phyloP scores from a whole-genome alignment of 306 rosid genomes.

The Datisca glomerata region DNA sequence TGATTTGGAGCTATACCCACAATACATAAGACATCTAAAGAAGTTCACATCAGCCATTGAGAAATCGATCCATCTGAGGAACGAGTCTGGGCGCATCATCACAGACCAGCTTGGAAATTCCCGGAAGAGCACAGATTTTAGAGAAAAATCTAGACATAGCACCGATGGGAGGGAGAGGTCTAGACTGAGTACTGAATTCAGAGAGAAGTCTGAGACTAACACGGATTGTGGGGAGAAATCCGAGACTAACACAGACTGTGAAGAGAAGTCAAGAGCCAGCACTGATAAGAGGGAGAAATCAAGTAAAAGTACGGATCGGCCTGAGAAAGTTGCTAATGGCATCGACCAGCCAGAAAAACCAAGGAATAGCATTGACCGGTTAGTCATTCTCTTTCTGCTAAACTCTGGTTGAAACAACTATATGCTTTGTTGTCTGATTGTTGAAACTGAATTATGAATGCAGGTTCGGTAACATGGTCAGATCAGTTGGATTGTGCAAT shows the following conservation, averaged over 20 bases:
- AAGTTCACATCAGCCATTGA: conserved; percentile 57
- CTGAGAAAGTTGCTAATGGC: conserved; percentile 22
- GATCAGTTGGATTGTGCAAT: conserved; percentile 85
- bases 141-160: conserved; percentile 54
- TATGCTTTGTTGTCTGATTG: conserved; percentile 22
- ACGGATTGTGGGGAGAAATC: conserved; percentile 47
- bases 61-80: conserved; percentile 31
- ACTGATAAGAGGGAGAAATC: conserved; percentile 60
- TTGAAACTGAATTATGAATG: conserved; percentile 20
- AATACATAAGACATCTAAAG: conserved; percentile 83
- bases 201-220: conserved; percentile 46
- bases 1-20: conserved; percentile 79
- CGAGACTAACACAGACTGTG: conserved; percentile 39
- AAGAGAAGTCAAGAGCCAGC: conserved; percentile 56
- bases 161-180: conserved; percentile 25
- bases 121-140: conserved; percentile 54
- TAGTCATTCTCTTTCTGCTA: conserved; percentile 11
- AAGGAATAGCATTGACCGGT: conserved; percentile 34
- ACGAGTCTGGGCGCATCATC: conserved; percentile 27
- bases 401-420: not conserved
- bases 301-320: conserved; percentile 44
- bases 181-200: conserved; percentile 44
- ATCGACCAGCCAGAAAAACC: conserved; percentile 17
- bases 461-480: conserved; percentile 89
- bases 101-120: conserved; percentile 49